Evolutionary conservation across 352 stramenopile species (phyloP).

Genomic region (Globisporangium sylvaticum): DNA sequence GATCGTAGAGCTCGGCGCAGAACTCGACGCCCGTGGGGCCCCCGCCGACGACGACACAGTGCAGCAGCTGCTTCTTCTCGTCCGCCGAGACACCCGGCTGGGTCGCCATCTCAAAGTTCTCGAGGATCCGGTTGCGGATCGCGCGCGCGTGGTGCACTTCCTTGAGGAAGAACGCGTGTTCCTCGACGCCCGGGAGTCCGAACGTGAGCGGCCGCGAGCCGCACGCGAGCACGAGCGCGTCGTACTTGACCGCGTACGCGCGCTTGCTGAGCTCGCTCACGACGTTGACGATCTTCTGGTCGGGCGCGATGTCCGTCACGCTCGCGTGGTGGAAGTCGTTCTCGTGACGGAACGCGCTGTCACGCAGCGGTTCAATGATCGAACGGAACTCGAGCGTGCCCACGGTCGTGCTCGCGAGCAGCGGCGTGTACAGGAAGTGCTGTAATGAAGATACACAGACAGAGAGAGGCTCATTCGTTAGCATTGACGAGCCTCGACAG

Average conservation of each 20-base stretch:
- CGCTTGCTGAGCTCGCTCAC: constrained; percentile 52
- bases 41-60: constrained; percentile 97
- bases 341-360: constrained; percentile 66
- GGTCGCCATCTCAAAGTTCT: constrained; percentile 94
- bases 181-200: constrained; percentile 82
- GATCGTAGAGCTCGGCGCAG: constrained; percentile 94
- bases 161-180: constrained; percentile 97
- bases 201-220: constrained; percentile 96
- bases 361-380: constrained; percentile 95
- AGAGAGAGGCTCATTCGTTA: neutral
- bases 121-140: constrained; percentile 74
- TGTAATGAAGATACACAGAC: constrained; percentile 24
- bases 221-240: constrained; percentile 91
- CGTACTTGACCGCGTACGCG: constrained; percentile 88
- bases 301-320: constrained; percentile 72
- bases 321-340: constrained; percentile 71
- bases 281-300: constrained; percentile 73
- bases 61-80: constrained; percentile 91
- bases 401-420: constrained; percentile 94
- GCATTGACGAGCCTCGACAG: neutral
- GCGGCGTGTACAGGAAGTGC: constrained; percentile 98
- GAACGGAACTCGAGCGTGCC: constrained; percentile 96
- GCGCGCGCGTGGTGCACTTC: constrained; percentile 93
- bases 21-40: constrained; percentile 95
- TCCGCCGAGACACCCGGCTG: constrained; percentile 76